Evolutionary conservation across 768 basidiomycete species (phyloP), one percentile per base, ranked within the genome.

Genomic region (Serendipita sp.): DNA sequence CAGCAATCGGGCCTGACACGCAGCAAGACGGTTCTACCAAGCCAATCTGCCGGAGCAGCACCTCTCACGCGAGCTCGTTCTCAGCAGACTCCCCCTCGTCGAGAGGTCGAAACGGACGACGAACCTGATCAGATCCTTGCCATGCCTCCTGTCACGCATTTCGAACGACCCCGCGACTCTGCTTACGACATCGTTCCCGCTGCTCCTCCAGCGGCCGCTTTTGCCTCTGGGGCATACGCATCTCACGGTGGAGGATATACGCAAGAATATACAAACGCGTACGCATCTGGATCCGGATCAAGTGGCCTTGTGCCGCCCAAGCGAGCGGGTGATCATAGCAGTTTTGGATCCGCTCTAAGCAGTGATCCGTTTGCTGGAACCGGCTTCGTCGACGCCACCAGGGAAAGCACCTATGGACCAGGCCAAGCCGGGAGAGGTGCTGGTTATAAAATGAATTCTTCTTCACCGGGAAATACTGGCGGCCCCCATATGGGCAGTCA

Each of bases 301-400:
- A 20, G n/a, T 11, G 53, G 53, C 17, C 53, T 58, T 24, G 4
- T n/a, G 31, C 53, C 53, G 4, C 53, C 53, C 53, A 30, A 28
- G 24, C 11, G 53, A 11, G 33, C 24, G 9, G 53, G 53, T 33
- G 53, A 58, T 20, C 53, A 58, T 33, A 58, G 24, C 24, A 30
- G 26, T 11, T 58, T 22, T 58, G 53, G 53, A n/a, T 30, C 26
- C 30, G 53, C 17, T 24, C 30, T 58, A 13, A 26, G 53, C 26
- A 58, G 28, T 58, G 53, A 58, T 58, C 53, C 53, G 11, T 58
- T 58, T 34, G 53, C 53, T 9, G 53, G 53, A n/a, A 58, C 53
- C 31, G 53, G 53, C 11, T 58, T 58, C 31, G 53, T 58, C 53
- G 53, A 58, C n/a, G 53, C 53, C 5, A 58, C 26, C 9, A 22